phyloP scores from a whole-genome alignment of 106 monocot genomes.

The Dioscorea zingiberensis region DNA sequence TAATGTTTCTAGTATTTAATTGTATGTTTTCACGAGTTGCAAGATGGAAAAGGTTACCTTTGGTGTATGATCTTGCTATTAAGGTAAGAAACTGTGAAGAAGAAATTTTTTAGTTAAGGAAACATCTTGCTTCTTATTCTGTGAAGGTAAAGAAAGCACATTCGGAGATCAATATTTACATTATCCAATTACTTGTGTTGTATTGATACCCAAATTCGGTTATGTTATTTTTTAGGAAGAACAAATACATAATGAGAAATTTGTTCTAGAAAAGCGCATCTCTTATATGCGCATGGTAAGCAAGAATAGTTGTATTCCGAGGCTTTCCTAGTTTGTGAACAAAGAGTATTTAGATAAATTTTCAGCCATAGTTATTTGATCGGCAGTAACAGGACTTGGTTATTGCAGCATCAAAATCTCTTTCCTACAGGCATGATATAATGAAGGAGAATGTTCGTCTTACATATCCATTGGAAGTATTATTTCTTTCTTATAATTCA shows the following conservation, averaged over 20 bases:
- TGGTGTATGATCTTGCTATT: slow-evolving; percentile 54
- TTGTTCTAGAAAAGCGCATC: slow-evolving; percentile 77
- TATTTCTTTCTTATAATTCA: slow-evolving; percentile 11
- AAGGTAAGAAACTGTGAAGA: slow-evolving; percentile 81
- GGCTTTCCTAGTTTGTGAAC: neutral
- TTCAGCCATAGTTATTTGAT: slow-evolving; percentile 78
- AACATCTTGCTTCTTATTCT: slow-evolving; percentile 82
- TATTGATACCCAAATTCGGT: neutral
- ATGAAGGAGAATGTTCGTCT: slow-evolving; percentile 95
- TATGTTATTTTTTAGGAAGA: slow-evolving; percentile 50
- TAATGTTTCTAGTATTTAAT: slow-evolving; percentile 8
- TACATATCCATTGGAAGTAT: slow-evolving; percentile 85
- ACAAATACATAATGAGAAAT: slow-evolving; percentile 76
- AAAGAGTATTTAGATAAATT: slow-evolving; percentile 1
- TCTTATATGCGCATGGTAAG: slow-evolving; percentile 92
- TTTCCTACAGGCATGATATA: slow-evolving; percentile 96
- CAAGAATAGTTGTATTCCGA: neutral
- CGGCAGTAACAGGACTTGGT: slow-evolving; percentile 94
- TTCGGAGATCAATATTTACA: neutral
- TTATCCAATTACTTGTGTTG: neutral
- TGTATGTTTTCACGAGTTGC: slow-evolving; percentile 2
- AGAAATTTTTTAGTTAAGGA: slow-evolving; percentile 74
- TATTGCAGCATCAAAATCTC: slow-evolving; percentile 92
- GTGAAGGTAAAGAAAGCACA: slow-evolving; percentile 44
- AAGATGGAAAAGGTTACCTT: slow-evolving; percentile 2